Evolutionary conservation across 352 stramenopile species (phyloP).

Genomic region (Phytophthora palmivora): DNA sequence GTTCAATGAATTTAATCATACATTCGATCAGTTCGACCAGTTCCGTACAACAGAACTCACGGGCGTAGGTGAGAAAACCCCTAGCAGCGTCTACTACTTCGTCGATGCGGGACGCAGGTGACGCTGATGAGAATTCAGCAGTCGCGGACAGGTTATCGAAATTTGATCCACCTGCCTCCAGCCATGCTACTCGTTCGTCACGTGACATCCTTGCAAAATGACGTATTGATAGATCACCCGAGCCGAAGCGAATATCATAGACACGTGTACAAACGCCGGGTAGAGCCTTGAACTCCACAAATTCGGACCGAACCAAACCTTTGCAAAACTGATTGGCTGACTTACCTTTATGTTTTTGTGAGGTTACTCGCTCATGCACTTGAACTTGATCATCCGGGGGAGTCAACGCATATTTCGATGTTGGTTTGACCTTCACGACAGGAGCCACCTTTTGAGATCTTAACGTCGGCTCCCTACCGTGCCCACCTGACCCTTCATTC

Average conservation of each 20-base stretch:
- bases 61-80: conserved; percentile 6
- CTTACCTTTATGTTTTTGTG: conserved; percentile 16
- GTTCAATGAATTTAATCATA: conserved; percentile 10
- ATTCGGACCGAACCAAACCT: conserved; percentile 13
- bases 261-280: conserved; percentile 2
- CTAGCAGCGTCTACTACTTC: conserved; percentile 3
- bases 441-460: background rate
- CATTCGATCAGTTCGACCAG: background rate
- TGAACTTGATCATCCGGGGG: conserved; percentile 7
- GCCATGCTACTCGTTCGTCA: background rate
- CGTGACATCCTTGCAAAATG: conserved; percentile 1
- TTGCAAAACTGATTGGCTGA: conserved; percentile 1
- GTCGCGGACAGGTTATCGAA: conserved; percentile 14
- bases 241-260: conserved; percentile 6
- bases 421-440: background rate
- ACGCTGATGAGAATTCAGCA: conserved; percentile 9
- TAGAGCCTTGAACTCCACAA: conserved; percentile 9
- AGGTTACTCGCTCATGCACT: conserved; percentile 4
- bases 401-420: conserved; percentile 13
- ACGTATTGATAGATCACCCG: conserved; percentile 1
- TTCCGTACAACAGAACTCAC: conserved; percentile 9
- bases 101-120: background rate
- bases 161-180: conserved; percentile 3
- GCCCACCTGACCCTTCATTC: too few relatives aligned
- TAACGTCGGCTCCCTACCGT: too few relatives aligned